Evolutionary conservation across 106 monocot species (phyloP), one percentile per base, ranked within the genome.

Genomic region (Xerophyta viscosa): DNA sequence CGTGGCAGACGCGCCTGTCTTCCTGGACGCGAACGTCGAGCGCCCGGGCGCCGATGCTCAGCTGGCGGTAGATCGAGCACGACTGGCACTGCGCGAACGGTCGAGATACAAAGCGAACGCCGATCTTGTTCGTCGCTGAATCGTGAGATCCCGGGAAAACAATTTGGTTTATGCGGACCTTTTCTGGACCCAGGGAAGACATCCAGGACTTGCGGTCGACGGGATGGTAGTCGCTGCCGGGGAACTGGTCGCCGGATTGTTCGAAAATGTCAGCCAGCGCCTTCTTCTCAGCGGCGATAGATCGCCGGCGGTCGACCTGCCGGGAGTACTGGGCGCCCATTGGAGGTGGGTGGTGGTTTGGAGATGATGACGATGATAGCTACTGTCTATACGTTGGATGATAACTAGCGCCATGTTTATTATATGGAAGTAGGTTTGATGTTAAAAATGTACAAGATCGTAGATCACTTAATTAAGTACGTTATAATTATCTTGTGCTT

Each of bases 61-160:
- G 88, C 62, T 96, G 94, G 11, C 17, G 18, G 62, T 76, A 85
- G 68, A 96, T 60, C 50, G 85, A 85, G 65, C 62, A 61, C 21
- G 69, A 62, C 69, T 96, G 94, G 66, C 94, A 96, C 61, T 78
- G 88, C 1, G 88, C 88, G 63, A 88, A 88, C 20, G 88, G 88
- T 3, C 84, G 66, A 26, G 78, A 62, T 54, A 88, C 33, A 66
- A 84, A 74, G 18, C 60, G 66, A 50, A 88, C 12, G 44, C 88
- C 88, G 71, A 88, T 94, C 64, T 73, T 70, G 70, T 88, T 52
- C 39, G 94, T 88, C 27, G 78, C 88, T 6, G 94, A 94, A 68
- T 94, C 88, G 64, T 94, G 88, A n/a, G 88, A 84, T 21, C 94
- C 94, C 0, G 88, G 94, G 66, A 68, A 96, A 27, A 96, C 84